Evolutionary conservation across 1,139 yeast genomes (phyloP).

Genomic region (Taiozyma onychis): DNA sequence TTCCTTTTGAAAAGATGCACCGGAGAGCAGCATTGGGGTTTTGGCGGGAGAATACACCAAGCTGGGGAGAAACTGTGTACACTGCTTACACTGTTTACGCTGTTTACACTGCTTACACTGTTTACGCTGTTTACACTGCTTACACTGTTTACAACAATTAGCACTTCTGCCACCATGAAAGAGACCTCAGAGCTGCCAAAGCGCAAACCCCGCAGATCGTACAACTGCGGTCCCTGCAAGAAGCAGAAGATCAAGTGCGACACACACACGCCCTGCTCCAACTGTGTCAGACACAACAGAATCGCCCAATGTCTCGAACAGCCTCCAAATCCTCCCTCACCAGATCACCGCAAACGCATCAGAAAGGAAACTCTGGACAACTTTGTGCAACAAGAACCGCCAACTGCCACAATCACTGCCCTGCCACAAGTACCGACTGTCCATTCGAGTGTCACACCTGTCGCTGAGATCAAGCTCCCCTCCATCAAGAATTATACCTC

Average conservation of each 20-base stretch:
- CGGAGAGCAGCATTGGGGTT: no score
- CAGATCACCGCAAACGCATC: constrained; percentile 14
- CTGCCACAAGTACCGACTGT: neutral
- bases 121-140: no score
- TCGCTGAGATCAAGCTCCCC: constrained; percentile 11
- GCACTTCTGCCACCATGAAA: neutral
- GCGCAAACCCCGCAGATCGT: constrained; percentile 36
- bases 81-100: no score
- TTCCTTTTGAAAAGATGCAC: no score
- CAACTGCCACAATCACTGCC: neutral
- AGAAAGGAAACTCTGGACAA: constrained; percentile 9
- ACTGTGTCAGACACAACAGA: constrained; percentile 41
- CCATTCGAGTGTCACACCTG: neutral
- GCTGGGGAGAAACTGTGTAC: no score
- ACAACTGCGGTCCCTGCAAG: constrained; percentile 55
- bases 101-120: neutral
- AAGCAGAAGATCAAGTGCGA: constrained; percentile 49
- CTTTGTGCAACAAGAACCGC: constrained; percentile 2
- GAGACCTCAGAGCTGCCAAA: neutral
- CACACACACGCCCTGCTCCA: constrained; percentile 42
- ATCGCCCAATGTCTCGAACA: constrained; percentile 20
- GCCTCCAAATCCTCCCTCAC: constrained; percentile 21
- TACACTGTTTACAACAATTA: no score
- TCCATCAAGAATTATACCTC: constrained; percentile 15
- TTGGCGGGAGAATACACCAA: no score